Base-by-base conservation (phyloP, 805 yeast species). In the Candida saitoana region DNA sequence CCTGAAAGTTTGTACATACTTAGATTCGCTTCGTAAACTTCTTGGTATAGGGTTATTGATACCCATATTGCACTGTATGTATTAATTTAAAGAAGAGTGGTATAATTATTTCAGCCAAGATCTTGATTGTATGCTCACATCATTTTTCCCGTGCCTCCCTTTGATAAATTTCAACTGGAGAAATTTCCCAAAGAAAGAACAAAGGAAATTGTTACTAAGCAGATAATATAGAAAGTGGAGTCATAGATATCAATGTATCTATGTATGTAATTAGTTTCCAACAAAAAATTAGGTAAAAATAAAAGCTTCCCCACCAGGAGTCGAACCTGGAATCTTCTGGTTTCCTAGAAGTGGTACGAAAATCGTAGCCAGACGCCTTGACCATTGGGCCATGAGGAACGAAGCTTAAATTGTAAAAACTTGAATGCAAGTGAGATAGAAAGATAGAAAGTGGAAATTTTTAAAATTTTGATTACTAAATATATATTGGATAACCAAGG, bases 1-100 rank as follows among this genome's bases (percentile, higher is more conserved):
- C n/a, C n/a, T n/a, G n/a, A n/a, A n/a, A n/a, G n/a, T n/a, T n/a
- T n/a, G 20, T 41, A 80, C 90, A 50, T 78, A 84, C 88, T 76
- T 83, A 42, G 89, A 78, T 69, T 91, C 99, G 62, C 84, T 80
- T 57, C 80, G 83, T 57, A 91, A 74, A 57, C 91, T 84, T 65
- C 95, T 76, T 45, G 99, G 99, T 49, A 93, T 77, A 18, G 99
- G 99, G 76, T 91, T 91, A 68, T 90, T 93, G 60, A 91, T 73
- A 34, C 74, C 74, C 74, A 70, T 69, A 29, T 29, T 29, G 32
- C 16, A 6, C 12, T 11, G n/a, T 11, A 14, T 29, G n/a, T 29
- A 14, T 9, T 9, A 9, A 22, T 29, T 29, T 29, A 9, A 29
- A 14, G 11, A 29, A 29, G 32, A 29, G 16, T 29, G 9, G 27